Percentiles rank a stretch among this genome's conserved stretches.
These are phyloP conservation scores for Persicaria maculosa DNA, from an alignment of 148 eudicot genomes.

Conservation along the genomic window DNA sequence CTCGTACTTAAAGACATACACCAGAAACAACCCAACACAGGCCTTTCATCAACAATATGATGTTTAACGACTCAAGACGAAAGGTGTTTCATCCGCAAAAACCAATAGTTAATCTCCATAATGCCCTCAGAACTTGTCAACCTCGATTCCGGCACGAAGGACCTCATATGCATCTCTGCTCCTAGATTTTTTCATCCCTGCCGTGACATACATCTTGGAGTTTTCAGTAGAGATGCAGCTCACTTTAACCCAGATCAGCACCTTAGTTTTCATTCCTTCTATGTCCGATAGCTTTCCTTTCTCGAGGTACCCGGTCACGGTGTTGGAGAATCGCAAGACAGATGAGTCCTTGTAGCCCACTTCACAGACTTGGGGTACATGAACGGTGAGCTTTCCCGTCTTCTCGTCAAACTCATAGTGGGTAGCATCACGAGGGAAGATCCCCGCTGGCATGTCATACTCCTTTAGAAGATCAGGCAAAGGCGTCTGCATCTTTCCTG, in stretches of 20 bases:
- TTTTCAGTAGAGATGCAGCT: constrained; percentile 61
- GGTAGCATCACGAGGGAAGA: constrained; percentile 93
- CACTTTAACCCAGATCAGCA: constrained; percentile 85
- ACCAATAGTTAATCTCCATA: background rate
- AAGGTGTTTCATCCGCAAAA: no score
- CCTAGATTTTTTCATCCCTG: constrained; percentile 78
- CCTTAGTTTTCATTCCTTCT: constrained; percentile 89
- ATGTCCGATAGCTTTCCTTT: constrained; percentile 79
- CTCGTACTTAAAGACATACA: no score
- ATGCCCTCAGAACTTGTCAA: constrained; percentile 56
- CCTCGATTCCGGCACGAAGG: constrained; percentile 60
- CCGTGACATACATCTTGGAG: constrained; percentile 63
- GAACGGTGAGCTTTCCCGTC: constrained; percentile 65
- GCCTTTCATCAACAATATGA: no score
- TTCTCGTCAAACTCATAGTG: constrained; percentile 90
- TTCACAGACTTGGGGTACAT: constrained; percentile 73
- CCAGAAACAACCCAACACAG: no score
- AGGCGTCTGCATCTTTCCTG: constrained; percentile 93
- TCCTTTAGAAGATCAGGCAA: constrained; percentile 84
- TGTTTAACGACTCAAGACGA: no score
- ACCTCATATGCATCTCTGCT: constrained; percentile 79
- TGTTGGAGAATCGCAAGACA: constrained; percentile 62
- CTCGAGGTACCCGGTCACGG: constrained; percentile 83
- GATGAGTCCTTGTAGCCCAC: constrained; percentile 93
- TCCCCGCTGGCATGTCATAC: constrained; percentile 66